Evolutionary conservation across 768 basidiomycete genomes (phyloP).

Genomic region (Phallus indusiatus): DNA sequence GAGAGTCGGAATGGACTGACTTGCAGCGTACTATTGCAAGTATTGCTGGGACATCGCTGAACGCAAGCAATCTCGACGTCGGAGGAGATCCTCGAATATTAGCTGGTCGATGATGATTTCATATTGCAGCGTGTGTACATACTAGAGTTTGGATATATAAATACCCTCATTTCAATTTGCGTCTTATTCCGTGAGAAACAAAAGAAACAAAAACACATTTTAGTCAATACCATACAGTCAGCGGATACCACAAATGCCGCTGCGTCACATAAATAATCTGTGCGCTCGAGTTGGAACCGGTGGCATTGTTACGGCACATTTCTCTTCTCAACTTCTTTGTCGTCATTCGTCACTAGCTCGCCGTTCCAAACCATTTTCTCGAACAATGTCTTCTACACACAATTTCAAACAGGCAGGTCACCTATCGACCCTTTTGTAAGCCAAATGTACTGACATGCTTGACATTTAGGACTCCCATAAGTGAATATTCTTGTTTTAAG

Average conservation of each 20-base stretch:
- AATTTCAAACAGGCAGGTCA: slow-evolving; percentile 3
- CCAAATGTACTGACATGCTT: not conserved
- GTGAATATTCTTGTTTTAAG: slow-evolving; percentile 26
- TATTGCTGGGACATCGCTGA: slow-evolving; percentile 30
- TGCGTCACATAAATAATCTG: slow-evolving; percentile 1
- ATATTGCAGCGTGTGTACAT: not conserved
- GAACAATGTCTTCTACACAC: slow-evolving; percentile 1
- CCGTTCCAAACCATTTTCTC: not conserved
- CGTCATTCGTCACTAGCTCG: not conserved
- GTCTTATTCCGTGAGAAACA: not conserved
- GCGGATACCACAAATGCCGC: not conserved
- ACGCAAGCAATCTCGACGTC: not conserved
- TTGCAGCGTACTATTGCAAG: slow-evolving; percentile 80
- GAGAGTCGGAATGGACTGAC: slow-evolving; percentile 91
- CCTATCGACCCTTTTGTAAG: not conserved
- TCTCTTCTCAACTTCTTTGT: not conserved
- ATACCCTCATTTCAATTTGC: not conserved
- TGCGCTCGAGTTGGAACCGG: too few species aligned
- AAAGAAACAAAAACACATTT: not conserved
- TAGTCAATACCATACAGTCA: too few species aligned
- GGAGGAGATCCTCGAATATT: slow-evolving; percentile 3
- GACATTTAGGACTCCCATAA: slow-evolving; percentile 35
- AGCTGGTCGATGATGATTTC: slow-evolving; percentile 4
- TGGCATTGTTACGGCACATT: not conserved
- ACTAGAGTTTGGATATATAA: not conserved